These are phyloP conservation scores for Thyridium curvatum DNA, from an alignment of 2,329 filamentous ascomycete species.

Conservation along the genomic window DNA sequence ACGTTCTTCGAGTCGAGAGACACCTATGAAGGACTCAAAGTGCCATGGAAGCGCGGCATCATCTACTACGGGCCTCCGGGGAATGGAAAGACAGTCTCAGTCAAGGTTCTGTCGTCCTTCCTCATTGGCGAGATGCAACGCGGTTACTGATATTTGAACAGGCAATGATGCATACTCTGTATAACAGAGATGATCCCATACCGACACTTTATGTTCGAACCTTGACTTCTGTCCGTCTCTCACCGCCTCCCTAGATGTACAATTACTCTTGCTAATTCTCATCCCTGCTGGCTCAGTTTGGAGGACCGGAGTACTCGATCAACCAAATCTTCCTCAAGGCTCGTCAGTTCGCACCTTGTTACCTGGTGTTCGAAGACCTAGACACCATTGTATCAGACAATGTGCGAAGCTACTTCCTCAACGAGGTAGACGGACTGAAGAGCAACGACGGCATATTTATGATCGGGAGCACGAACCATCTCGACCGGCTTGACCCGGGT, in stretches of 20 bases:
- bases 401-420: conserved; percentile 64
- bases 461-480: conserved; percentile 58
- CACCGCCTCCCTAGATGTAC: background rate
- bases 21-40: conserved; percentile 52
- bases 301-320: conserved; percentile 51
- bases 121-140: conserved; percentile 24
- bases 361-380: conserved; percentile 67
- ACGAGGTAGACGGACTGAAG: conserved; percentile 65
- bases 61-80: conserved; percentile 60
- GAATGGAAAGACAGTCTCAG: conserved; percentile 65
- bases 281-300: conserved; percentile 22
- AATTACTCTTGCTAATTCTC: background rate
- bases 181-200: conserved; percentile 42
- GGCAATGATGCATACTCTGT: conserved; percentile 60
- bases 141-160: conserved; percentile 49
- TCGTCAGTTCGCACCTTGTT: conserved; percentile 57
- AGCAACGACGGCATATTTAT: conserved; percentile 68
- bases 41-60: conserved; percentile 66
- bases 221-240: conserved; percentile 27
- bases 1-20: conserved; percentile 56
- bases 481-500: conserved; percentile 61
- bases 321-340: conserved; percentile 51
- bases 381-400: conserved; percentile 57
- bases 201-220: conserved; percentile 58
- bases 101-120: conserved; percentile 36